Evolutionary conservation across 345 rosid species (phyloP), one percentile per base, ranked within the genome.

Genomic region (Syzygium grande): DNA sequence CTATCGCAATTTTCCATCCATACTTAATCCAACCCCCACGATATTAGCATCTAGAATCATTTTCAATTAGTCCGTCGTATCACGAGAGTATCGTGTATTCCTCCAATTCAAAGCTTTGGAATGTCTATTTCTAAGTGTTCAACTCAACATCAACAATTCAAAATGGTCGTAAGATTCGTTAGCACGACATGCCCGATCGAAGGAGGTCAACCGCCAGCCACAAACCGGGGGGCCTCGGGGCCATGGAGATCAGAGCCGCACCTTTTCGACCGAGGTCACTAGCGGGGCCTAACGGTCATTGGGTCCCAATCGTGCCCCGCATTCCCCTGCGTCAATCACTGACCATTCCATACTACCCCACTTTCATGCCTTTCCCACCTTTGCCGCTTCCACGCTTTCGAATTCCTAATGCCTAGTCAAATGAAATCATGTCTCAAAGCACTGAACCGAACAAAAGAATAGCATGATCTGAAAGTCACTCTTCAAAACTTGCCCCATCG

Each of bases 31-130:
- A 29, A 8, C 30, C 6, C 22, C 11, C 9, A 68, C 23, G 19
- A 68, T 43, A 17, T 19, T 2, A 15, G 22, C 17, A 17, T 30
- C 3, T 30, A 0, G 13, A 16, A 30, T 34, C 79, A 68, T 8
- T 16, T 2, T 43, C 1, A 22, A 0, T 9, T 38, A 8, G 46
- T 5, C 46, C 13, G 0, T 34, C 12, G 11, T 1, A 2, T 68
- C 46, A 17, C 13, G 0, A 68, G 17, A 4, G 17, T 61, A 61
- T 61, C 34, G 34, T 29, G 17, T 43, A 43, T 30, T 61, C 73
- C 34, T n/a, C 1, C 73, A 14, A 61, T 27, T n/a, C 73, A n/a
- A 61, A 61, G 73, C 73, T n/a, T 4, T 12, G 7, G 68, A 6
- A 59, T 27, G 30, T 13, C 38, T 61, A 61, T n/a, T n/a, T n/a